Percentiles rank a stretch among this genome's conserved stretches.
Evolutionary conservation across 345 rosid species (phyloP).

Genomic region (Eutrema yunnanense): DNA sequence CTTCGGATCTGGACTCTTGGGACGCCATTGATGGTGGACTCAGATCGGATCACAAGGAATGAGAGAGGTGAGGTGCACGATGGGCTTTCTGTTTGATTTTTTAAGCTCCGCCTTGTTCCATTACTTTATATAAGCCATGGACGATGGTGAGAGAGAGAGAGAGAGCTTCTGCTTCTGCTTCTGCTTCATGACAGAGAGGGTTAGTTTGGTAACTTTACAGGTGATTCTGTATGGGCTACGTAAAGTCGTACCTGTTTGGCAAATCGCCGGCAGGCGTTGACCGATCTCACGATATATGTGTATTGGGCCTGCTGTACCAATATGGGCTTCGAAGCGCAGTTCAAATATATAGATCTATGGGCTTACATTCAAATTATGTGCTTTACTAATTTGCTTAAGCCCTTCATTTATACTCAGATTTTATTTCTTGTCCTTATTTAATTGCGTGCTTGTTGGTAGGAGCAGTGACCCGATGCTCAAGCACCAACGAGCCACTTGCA

Average conservation of each 20-base stretch:
- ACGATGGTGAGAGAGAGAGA: background rate
- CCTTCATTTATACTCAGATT: no score
- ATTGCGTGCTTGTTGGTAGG: no score
- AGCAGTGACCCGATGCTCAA: no score
- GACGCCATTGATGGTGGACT: conserved; percentile 30
- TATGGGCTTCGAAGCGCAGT: background rate
- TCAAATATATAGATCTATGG: background rate
- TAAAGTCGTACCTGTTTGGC: conserved; percentile 10
- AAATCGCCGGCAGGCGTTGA: conserved; percentile 21
- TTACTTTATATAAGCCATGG: background rate
- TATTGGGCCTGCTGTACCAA: background rate
- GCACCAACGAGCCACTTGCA: no score
- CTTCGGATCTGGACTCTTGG: conserved; percentile 31
- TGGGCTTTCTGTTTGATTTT: background rate
- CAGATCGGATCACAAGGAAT: background rate
- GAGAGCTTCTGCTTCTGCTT: background rate
- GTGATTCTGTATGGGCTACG: conserved; percentile 11
- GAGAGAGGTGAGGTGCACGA: conserved; percentile 1
- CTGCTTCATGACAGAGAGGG: background rate
- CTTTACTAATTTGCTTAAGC: no score
- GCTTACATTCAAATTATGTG: no score
- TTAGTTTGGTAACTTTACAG: background rate
- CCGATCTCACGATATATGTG: background rate
- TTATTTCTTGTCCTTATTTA: no score
- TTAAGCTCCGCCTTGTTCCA: background rate